Conservation (phyloP, 108 stramenopile species). For the Nannochloropsis oceanica region DNA sequence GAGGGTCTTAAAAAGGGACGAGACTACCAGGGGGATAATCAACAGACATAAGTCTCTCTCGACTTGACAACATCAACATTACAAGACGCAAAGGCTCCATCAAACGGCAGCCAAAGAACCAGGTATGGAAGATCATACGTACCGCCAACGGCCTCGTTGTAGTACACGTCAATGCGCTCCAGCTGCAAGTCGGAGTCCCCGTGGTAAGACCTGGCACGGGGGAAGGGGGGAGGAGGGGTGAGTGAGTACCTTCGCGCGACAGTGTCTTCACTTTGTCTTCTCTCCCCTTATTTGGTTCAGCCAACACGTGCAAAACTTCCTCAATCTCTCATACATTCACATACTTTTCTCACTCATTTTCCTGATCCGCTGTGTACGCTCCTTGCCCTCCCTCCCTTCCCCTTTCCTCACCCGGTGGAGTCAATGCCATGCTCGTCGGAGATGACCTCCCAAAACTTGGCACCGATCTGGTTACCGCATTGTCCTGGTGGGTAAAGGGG, state of each 20-base stretch:
- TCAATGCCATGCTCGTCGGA: conserved; percentile 56
- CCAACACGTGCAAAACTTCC: neutral
- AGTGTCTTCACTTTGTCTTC: neutral
- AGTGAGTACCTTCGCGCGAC: neutral
- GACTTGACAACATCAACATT: too few species aligned
- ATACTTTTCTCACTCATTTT: neutral
- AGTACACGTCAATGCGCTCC: conserved; percentile 61
- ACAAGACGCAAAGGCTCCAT: too few species aligned
- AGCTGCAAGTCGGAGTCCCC: conserved; percentile 64
- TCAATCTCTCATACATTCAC: neutral
- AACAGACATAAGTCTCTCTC: too few species aligned
- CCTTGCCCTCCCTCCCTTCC: neutral
- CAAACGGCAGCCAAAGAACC: too few species aligned
- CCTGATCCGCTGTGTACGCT: too few species aligned
- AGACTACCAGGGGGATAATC: neutral
- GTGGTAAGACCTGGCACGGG: neutral
- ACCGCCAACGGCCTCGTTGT: conserved; percentile 45
- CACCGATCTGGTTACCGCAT: conserved; percentile 91
- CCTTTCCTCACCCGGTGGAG: conserved; percentile 13
- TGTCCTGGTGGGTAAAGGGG: conserved; percentile 24
- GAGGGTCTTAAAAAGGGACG: neutral
- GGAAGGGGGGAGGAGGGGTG: neutral
- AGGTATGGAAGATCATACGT: neutral
- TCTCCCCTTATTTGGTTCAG: neutral
- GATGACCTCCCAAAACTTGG: conserved; percentile 84